A percentile compares a stretch with the other conserved stretches of the same genome.
Conservation (phyloP, 2,329 filamentous ascomycete genomes). For the Tricladium varicosporioides region DNA sequence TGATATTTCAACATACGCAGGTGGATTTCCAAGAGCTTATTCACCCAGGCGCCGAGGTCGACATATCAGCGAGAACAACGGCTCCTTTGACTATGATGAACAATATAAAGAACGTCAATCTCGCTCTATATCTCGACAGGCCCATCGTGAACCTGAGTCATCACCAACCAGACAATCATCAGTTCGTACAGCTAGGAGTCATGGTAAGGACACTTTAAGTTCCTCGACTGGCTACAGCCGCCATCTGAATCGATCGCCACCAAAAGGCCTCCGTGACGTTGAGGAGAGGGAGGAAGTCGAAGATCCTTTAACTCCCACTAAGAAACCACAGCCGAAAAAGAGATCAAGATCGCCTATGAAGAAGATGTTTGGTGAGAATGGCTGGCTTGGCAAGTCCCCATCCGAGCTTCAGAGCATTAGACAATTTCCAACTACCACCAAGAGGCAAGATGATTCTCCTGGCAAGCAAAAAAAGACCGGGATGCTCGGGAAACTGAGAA, state of each 20-base stretch:
- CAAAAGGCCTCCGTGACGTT: constrained; percentile 18
- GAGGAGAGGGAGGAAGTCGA: constrained; percentile 20
- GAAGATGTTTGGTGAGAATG: constrained; percentile 34
- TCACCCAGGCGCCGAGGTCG: not conserved
- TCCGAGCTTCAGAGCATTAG: constrained; percentile 18
- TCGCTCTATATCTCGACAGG: too few species aligned
- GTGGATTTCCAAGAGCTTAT: not conserved
- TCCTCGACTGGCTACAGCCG: not conserved
- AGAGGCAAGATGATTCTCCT: constrained; percentile 12
- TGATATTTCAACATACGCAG: not conserved
- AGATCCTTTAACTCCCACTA: not conserved
- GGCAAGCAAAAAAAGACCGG: constrained; percentile 20
- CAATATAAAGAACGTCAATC: not conserved
- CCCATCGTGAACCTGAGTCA: too few species aligned
- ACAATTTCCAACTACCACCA: not conserved
- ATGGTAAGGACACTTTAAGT: not conserved
- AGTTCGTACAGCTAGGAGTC: not conserved
- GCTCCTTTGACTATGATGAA: not conserved
- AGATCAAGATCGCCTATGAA: constrained; percentile 35
- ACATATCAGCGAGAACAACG: not conserved
- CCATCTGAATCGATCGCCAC: constrained; percentile 18
- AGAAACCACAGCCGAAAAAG: constrained; percentile 15
- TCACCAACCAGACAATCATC: too few species aligned
- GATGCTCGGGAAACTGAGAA: constrained; percentile 31
- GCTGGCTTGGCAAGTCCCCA: constrained; percentile 31